Conservation (phyloP, 83 land plant genomes). For the Isoetes engelmannii region DNA sequence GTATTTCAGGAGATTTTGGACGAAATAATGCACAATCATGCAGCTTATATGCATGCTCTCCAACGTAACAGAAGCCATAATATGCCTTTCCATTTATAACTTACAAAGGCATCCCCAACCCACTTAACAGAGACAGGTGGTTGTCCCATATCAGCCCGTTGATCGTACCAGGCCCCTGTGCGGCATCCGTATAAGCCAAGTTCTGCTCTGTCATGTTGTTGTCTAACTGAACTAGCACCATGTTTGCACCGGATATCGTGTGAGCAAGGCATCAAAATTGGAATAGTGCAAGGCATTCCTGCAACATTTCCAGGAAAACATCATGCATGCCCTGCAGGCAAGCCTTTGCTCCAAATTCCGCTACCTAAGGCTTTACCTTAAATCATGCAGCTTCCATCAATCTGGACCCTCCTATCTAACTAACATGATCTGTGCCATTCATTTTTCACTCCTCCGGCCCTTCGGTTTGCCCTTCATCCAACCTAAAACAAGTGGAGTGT, state of each 20-base stretch:
- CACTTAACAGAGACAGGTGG: conserved; percentile 36
- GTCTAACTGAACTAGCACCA: neutral
- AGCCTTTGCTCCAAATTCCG: too few relatives aligned
- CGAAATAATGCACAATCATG: conserved; percentile 53
- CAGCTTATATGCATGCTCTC: conserved; percentile 39
- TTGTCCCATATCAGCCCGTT: neutral
- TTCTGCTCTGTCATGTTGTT: neutral
- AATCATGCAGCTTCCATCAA: too few relatives aligned
- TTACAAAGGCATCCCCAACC: conserved; percentile 42
- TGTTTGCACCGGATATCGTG: neutral
- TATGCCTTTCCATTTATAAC: conserved; percentile 39
- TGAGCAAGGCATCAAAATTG: neutral
- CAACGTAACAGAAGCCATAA: conserved; percentile 53
- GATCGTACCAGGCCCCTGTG: neutral
- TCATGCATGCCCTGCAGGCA: too few relatives aligned
- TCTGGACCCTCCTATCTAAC: too few relatives aligned
- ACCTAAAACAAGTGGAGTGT: too few relatives aligned
- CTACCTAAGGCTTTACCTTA: too few relatives aligned
- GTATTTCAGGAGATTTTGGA: conserved; percentile 36
- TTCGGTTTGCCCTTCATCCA: too few relatives aligned
- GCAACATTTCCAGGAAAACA: too few relatives aligned
- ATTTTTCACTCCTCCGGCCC: too few relatives aligned
- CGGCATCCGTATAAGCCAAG: neutral
- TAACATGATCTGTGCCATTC: too few relatives aligned
- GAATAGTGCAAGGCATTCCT: too few relatives aligned